Conservation (phyloP, 805 yeast species). For the Pichia insulana region DNA sequence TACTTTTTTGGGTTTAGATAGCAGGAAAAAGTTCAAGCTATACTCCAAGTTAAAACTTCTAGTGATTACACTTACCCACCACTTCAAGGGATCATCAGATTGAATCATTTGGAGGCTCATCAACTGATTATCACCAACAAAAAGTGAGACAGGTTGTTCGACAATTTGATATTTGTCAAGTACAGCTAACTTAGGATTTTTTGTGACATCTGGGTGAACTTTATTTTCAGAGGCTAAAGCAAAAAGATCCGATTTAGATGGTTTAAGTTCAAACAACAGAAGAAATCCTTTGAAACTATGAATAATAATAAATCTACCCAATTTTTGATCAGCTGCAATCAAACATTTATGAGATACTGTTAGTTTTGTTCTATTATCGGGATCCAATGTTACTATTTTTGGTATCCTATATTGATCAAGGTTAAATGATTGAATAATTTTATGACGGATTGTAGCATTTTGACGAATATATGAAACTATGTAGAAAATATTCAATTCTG, state of each 20-base stretch:
- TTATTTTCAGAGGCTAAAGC: conserved; percentile 12
- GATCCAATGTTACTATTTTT: not conserved
- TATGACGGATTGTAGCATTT: not conserved
- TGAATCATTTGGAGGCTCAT: conserved; percentile 10
- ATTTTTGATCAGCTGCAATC: conserved; percentile 16
- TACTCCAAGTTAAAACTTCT: conserved; percentile 16
- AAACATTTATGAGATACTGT: conserved; percentile 13
- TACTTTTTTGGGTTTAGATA: conserved; percentile 3
- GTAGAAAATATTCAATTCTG: conserved; percentile 17
- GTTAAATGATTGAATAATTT: conserved; percentile 13
- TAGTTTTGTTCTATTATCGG: not conserved
- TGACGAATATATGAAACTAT: conserved; percentile 9
- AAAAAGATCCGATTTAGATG: conserved; percentile 16
- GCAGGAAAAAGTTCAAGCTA: conserved; percentile 11
- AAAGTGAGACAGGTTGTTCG: conserved; percentile 12
- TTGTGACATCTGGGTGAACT: conserved; percentile 13
- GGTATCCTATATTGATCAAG: conserved; percentile 8
- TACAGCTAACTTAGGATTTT: conserved; percentile 9
- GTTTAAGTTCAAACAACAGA: conserved; percentile 15
- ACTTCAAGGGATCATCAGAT: not conserved
- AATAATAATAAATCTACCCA: conserved; percentile 14
- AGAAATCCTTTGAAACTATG: conserved; percentile 17
- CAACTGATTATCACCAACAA: conserved; percentile 13
- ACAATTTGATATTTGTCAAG: conserved; percentile 13
- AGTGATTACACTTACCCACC: conserved; percentile 11